Evolutionary conservation across 805 yeast species (phyloP), one percentile per base, ranked within the genome.

Genomic region (Candida nanaspora): DNA sequence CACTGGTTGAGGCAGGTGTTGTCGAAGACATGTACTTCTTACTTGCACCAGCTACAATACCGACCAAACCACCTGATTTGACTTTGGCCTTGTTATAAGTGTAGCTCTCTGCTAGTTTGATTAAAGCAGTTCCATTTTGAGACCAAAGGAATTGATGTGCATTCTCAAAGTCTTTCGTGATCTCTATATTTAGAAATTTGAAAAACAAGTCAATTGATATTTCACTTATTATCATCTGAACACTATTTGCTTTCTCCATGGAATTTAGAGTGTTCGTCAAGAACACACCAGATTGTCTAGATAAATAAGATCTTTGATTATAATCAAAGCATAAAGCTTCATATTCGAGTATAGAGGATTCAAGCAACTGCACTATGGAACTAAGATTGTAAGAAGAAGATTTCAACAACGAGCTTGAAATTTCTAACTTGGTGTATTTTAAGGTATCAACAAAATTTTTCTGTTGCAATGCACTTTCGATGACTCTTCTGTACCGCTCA

Each of bases 201-300:
- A 74, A 66, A 13, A 76, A 70, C 30, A 68, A 55, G 37, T 66
- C 70, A 9, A 76, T 54, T 7, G 72, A 72, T 49, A 68, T 72
- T 49, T 73, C 78, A 44, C 70, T 59, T 9, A 76, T 61, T 19
- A 69, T 60, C 38, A 66, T 65, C 33, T 72, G 68, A 10, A 76
- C 58, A 35, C 61, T 68, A 48, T 72, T 73, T n/a, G 78, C 70
- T 41, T 75, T 70, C 30, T 64, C 66, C 37, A 70, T 56, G 30
- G 76, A 68, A 45, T 72, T 75, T 45, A 73, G 68, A 0, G 78
- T 71, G 44, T 70, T 74, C 8, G 71, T 63, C 39, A 78, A 46
- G 43, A 74, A 71, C 0, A 68, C 69, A 8, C 81, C 82, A 26
- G 67, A 51, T 49, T 76, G 81, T 45, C 69, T 67, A 3, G 74